Percentiles rank a stretch among this genome's conserved stretches.
Conservation (phyloP, 768 basidiomycete genomes). For the Neoboletus brunneissimus region DNA sequence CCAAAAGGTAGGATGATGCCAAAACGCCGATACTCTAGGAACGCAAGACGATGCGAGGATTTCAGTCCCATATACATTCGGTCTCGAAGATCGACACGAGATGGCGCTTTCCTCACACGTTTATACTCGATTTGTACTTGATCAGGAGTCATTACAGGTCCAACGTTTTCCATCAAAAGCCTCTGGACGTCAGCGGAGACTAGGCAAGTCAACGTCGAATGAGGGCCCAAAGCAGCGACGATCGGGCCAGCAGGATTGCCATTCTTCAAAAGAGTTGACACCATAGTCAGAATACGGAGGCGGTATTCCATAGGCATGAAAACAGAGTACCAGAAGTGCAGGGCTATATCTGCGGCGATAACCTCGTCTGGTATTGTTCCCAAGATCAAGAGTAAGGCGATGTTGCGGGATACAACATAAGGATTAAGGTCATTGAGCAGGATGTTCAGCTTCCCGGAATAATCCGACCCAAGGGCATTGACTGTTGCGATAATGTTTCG, state of each 20-base stretch:
- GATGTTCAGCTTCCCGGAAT: slow-evolving; percentile 38
- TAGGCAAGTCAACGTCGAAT: slow-evolving; percentile 18
- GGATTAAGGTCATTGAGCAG: slow-evolving; percentile 41
- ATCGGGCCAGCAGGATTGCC: background rate
- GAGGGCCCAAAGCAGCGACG: slow-evolving; percentile 7
- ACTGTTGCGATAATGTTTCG: slow-evolving; percentile 43
- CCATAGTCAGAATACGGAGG: slow-evolving; percentile 16
- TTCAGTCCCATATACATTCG: slow-evolving; percentile 38
- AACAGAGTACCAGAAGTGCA: slow-evolving; percentile 50
- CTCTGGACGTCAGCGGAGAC: slow-evolving; percentile 3
- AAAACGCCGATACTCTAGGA: slow-evolving; percentile 36
- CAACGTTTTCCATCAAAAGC: slow-evolving; percentile 17
- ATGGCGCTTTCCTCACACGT: slow-evolving; percentile 35
- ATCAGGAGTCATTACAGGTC: slow-evolving; percentile 16
- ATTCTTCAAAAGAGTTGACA: slow-evolving; percentile 18
- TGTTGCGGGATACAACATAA: slow-evolving; percentile 37
- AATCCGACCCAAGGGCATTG: slow-evolving; percentile 41
- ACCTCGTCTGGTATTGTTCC: slow-evolving; percentile 31
- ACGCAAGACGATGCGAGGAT: slow-evolving; percentile 46
- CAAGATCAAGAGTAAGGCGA: slow-evolving; percentile 42
- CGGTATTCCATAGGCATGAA: slow-evolving; percentile 38
- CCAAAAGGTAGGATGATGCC: slow-evolving; percentile 52
- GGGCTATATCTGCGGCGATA: slow-evolving; percentile 41
- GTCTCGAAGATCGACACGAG: slow-evolving; percentile 41
- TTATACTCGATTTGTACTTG: slow-evolving; percentile 33